Conservation (phyloP, 257 asterid genomes). For the Primulina huaijiensis region DNA sequence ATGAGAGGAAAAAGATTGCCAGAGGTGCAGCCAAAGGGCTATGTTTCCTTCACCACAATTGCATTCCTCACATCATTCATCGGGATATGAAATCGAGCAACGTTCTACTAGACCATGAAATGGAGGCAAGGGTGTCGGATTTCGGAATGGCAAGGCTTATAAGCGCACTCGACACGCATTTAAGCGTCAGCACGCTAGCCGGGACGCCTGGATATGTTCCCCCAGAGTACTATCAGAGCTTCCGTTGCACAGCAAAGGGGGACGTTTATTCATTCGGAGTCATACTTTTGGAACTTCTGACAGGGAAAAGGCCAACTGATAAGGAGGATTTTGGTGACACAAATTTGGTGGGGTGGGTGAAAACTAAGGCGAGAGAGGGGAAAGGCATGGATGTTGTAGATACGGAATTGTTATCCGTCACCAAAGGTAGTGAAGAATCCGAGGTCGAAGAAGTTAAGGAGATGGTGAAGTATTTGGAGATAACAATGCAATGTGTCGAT, state of each 20-base stretch:
- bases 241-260: slow-evolving; percentile 90
- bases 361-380: slow-evolving; percentile 86
- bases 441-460: slow-evolving; percentile 79
- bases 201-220: slow-evolving; percentile 98
- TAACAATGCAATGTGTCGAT: slow-evolving; percentile 78
- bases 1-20: slow-evolving; percentile 76
- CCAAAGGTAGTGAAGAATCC: slow-evolving; percentile 54
- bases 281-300: slow-evolving; percentile 66
- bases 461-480: slow-evolving; percentile 81
- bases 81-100: slow-evolving; percentile 96
- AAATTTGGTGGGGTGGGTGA: slow-evolving; percentile 92
- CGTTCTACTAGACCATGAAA: slow-evolving; percentile 66
- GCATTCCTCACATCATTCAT: slow-evolving; percentile 93
- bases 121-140: slow-evolving; percentile 88
- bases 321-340: slow-evolving; percentile 97
- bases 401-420: slow-evolving; percentile 39
- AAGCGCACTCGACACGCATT: slow-evolving; percentile 84
- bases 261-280: slow-evolving; percentile 92
- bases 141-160: slow-evolving; percentile 95
- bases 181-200: slow-evolving; percentile 84
- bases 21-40: slow-evolving; percentile 92
- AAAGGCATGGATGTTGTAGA: slow-evolving; percentile 87
- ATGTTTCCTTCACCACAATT: slow-evolving; percentile 91
- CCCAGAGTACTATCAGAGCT: slow-evolving; percentile 94
- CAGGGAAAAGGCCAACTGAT: slow-evolving; percentile 91